A percentile compares a stretch with the other conserved stretches of the same genome.
phyloP scores from a whole-genome alignment of 176 grass and related monocot genomes.

The Carex pumila region DNA sequence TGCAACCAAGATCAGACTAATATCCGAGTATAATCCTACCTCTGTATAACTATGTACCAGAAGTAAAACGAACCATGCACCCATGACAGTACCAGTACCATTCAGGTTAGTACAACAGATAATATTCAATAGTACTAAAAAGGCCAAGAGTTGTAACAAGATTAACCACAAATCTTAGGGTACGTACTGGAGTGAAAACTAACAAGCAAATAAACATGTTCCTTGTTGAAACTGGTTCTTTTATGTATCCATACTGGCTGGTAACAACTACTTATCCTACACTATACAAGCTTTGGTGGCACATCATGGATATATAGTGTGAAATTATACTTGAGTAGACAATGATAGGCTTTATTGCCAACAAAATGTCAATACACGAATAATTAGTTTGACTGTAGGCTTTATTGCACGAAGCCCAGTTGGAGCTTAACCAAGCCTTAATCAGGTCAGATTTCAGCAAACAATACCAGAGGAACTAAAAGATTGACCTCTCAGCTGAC shows the following conservation, averaged over 20 bases:
- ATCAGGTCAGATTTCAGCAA: neutral
- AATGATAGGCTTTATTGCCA: neutral
- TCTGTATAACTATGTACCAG: neutral
- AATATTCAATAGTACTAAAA: neutral
- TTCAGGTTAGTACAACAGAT: neutral
- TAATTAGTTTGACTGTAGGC: neutral
- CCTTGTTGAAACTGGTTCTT: neutral
- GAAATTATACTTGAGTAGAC: neutral
- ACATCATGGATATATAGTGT: neutral
- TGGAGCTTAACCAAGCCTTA: neutral
- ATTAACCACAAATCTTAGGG: neutral
- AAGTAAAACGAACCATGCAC: neutral
- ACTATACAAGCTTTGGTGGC: neutral
- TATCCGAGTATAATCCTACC: neutral
- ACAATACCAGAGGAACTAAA: neutral
- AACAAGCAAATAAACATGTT: neutral
- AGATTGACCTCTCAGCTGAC: neutral
- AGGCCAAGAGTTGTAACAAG: neutral
- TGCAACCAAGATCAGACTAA: neutral
- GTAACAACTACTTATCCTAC: neutral
- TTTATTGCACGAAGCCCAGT: neutral
- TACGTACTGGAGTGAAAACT: neutral
- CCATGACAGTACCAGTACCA: neutral
- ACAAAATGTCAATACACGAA: neutral
- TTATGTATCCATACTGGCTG: neutral